These are phyloP conservation scores for Xylaria sp. DNA, from an alignment of 2,329 filamentous ascomycete genomes.

Conservation along the genomic window DNA sequence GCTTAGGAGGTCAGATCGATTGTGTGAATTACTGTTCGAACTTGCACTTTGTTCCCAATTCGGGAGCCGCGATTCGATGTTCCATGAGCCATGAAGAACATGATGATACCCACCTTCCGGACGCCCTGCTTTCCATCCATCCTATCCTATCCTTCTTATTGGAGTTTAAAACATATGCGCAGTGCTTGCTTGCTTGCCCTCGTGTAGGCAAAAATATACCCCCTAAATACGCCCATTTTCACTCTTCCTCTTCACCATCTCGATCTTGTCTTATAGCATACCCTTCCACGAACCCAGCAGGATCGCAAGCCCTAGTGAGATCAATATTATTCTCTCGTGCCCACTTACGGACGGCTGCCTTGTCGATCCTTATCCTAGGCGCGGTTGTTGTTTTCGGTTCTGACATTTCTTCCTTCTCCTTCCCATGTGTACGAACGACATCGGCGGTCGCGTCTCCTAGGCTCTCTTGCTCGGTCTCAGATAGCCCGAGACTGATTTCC, in stretches of 20 bases:
- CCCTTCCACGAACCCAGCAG: conserved; percentile 74
- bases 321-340: conserved; percentile 66
- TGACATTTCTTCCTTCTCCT: conserved; percentile 35
- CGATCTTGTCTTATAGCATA: conserved; percentile 59
- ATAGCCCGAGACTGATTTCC: conserved; percentile 54
- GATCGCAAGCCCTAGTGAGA: conserved; percentile 71
- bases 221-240: neutral
- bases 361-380: conserved; percentile 58
- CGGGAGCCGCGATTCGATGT: too few species aligned
- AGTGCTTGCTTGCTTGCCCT: neutral
- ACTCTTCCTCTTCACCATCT: conserved; percentile 34
- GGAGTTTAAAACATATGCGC: neutral
- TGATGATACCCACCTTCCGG: neutral
- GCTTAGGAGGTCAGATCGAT: too few species aligned
- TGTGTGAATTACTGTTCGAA: too few species aligned
- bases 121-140: conserved; percentile 19
- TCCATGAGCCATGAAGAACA: too few species aligned
- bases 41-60: too few species aligned
- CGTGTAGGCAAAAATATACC: neutral
- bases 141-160: neutral
- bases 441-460: conserved; percentile 54
- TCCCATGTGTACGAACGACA: conserved; percentile 27
- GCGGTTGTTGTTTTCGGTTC: conserved; percentile 38
- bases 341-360: conserved; percentile 68
- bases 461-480: conserved; percentile 67